Evolutionary conservation across 768 basidiomycete species (phyloP), one percentile per base, ranked within the genome.

Genomic region (Tylopilus felleus): DNA sequence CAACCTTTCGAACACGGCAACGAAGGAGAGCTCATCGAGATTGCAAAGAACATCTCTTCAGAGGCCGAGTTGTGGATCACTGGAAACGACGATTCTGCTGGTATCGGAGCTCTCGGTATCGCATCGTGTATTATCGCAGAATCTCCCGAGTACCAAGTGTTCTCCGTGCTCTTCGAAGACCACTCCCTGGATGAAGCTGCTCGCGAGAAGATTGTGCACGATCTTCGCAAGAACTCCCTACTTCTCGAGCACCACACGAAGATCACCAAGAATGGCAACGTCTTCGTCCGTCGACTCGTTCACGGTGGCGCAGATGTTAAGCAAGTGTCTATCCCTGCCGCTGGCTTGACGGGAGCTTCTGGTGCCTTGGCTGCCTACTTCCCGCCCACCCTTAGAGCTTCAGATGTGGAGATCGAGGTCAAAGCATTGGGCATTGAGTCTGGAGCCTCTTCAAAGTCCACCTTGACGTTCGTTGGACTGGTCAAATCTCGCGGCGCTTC

Each of bases 181-280:
- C 65, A 69, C 46, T 58, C 64, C 17, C 38, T 69, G 39, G 58
- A 62, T 16, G 45, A 59, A 17, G 55, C 19, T 5, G 60, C 57
- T 4, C 65, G 63, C 42, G 68, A 62, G 62, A 61, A 57, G 48
- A 48, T 55, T 14, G 60, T 69, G 17, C 58, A 67, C 31, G 60
- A 58, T 22, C 56, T 69, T 10, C 68, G 67, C 25, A 59, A 60
- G 33, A 70, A 69, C 35, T 40, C 58, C 0, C 52, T 68, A 8
- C 58, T 67, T 13, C 58, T 69, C 17, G 65, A 69, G 25, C 63
- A 69, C 28, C 65, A 69, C 25, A 61, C 69, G 55, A 65, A 64
- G 62, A 58, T 72, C n/a, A 43, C 40, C 38, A 58, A 58, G 52
- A 52, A 52, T 25, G 69, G 70, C 19, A 58, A 65, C 2, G 48